Conservation (phyloP, 495 filamentous ascomycete genomes). For the Penicillium crystallinum region DNA sequence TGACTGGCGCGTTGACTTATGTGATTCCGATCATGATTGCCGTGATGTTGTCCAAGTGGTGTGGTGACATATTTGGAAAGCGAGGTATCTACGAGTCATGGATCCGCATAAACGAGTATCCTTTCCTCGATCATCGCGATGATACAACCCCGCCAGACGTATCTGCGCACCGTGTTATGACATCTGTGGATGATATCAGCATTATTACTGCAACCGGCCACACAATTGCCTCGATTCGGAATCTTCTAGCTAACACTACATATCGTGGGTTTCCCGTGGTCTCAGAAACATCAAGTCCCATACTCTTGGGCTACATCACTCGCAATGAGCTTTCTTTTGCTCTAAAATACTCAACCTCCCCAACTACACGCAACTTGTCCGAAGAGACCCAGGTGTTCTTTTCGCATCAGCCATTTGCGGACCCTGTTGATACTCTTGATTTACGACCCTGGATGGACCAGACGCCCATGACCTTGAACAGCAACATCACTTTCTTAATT, state of each 20-base stretch:
- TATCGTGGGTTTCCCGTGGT: conserved; percentile 94
- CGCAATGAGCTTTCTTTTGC: conserved; percentile 83
- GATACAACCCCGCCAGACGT: conserved; percentile 79
- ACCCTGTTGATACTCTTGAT: conserved; percentile 74
- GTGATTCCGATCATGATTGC: conserved; percentile 99
- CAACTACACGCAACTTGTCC: conserved; percentile 50
- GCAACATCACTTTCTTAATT: conserved; percentile 66
- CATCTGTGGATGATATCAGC: conserved; percentile 80
- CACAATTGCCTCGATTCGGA: conserved; percentile 69
- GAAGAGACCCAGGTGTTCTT: conserved; percentile 78
- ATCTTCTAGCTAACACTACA: conserved; percentile 63
- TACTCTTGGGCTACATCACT: conserved; percentile 89
- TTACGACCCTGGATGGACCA: conserved; percentile 97
- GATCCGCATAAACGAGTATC: conserved; percentile 96
- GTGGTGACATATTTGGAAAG: conserved; percentile 91
- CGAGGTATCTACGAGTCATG: conserved; percentile 96
- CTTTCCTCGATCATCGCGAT: conserved; percentile 90
- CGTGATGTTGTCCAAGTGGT: conserved; percentile 99
- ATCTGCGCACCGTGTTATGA: conserved; percentile 81
- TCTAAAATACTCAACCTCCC: conserved; percentile 46
- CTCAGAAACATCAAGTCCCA: conserved; percentile 58
- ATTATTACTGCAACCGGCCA: conserved; percentile 79
- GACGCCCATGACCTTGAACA: conserved; percentile 85
- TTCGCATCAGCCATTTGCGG: conserved; percentile 72
- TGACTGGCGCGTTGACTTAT: conserved; percentile 92